phyloP scores from a whole-genome alignment of 495 filamentous ascomycete species.

The Neurospora sp. region DNA sequence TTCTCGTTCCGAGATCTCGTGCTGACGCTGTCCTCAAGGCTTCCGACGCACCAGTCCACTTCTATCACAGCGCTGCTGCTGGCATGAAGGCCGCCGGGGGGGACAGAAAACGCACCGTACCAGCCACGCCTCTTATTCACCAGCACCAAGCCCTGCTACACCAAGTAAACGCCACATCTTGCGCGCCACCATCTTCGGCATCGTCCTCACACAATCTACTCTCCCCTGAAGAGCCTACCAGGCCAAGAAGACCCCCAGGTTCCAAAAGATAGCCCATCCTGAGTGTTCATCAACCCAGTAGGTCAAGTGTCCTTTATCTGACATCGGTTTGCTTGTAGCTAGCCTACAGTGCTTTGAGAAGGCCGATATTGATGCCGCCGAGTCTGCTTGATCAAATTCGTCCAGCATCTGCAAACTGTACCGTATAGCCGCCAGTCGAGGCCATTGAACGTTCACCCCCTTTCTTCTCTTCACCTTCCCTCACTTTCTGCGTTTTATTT shows the following conservation, averaged over 20 bases:
- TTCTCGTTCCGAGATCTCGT: not conserved
- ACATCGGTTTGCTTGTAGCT: not conserved
- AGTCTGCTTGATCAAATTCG: not conserved
- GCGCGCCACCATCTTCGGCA: not conserved
- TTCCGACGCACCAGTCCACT: not conserved
- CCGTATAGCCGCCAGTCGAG: not conserved
- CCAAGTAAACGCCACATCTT: not conserved
- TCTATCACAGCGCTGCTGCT: not conserved
- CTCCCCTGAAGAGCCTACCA: not conserved
- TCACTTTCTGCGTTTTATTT: not conserved
- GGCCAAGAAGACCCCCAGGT: not conserved
- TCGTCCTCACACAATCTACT: not conserved
- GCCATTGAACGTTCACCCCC: not conserved
- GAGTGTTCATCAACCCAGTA: not conserved
- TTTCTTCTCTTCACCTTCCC: not conserved
- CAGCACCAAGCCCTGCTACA: not conserved
- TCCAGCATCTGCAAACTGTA: not conserved
- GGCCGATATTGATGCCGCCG: not conserved
- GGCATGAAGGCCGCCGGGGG: not conserved
- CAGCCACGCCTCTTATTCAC: not conserved
- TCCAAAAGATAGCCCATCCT: too few relatives aligned
- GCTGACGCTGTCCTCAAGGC: not conserved
- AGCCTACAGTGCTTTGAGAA: not conserved
- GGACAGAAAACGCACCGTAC: not conserved
- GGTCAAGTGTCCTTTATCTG: not conserved